phyloP scores from a whole-genome alignment of 495 filamentous ascomycete genomes.

The Symbiotaphrina buchneri region DNA sequence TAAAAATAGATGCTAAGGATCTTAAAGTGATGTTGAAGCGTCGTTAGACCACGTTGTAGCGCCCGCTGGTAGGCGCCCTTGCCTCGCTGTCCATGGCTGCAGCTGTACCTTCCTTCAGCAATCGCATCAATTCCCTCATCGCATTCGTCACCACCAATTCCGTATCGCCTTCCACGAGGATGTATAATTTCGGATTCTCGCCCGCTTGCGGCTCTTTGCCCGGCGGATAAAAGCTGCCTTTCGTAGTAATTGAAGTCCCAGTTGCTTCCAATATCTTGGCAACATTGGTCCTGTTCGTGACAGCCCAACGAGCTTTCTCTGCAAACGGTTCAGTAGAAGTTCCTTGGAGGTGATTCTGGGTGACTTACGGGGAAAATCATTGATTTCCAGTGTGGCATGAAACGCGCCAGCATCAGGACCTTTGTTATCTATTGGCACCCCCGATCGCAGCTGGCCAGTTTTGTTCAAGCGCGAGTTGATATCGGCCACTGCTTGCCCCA shows the following conservation, averaged over 20 bases:
- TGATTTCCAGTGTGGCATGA: conserved; percentile 96
- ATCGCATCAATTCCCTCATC: conserved; percentile 70
- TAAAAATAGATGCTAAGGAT: no score
- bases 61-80: conserved; percentile 55
- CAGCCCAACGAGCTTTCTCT: conserved; percentile 95
- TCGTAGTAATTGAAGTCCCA: conserved; percentile 91
- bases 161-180: conserved; percentile 92
- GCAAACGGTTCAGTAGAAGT: conserved; percentile 6
- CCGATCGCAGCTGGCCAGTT: conserved; percentile 65
- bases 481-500: conserved; percentile 59
- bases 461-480: conserved; percentile 75
- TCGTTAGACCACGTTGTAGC: conserved; percentile 80
- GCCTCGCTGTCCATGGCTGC: conserved; percentile 72
- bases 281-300: conserved; percentile 96
- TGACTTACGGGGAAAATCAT: conserved; percentile 78
- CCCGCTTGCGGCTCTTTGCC: conserved; percentile 59
- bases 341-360: background rate
- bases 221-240: conserved; percentile 67
- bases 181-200: conserved; percentile 78
- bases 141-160: conserved; percentile 80
- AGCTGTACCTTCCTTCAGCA: conserved; percentile 81
- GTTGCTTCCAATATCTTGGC: conserved; percentile 93
- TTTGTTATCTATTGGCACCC: conserved; percentile 95
- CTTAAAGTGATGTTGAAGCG: no score
- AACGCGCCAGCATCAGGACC: conserved; percentile 93